Evolutionary conservation across 495 filamentous ascomycete genomes (phyloP), one percentile per base, ranked within the genome.

Genomic region (Tetracladium marchalianum): DNA sequence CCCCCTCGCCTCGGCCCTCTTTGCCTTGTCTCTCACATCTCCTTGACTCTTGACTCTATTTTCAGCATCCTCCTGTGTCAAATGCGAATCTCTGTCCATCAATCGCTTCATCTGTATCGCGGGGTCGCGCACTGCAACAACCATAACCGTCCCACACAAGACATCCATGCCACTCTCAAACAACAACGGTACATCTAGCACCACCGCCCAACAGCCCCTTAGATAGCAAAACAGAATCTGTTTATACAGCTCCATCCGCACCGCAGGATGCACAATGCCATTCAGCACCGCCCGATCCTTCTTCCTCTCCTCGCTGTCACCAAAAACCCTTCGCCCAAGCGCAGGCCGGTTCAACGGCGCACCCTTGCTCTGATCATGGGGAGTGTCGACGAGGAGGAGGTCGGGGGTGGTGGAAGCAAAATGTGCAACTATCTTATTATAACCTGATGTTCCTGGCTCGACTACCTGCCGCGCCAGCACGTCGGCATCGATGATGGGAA

Each of bases 401-500:
- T 93, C 90, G 0, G 92, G 89, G 0, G 89, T 95, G 19, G 69
- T 81, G 18, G 85, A 72, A 1, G 67, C 71, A 62, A 98, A 97
- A 66, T 94, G 69, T 9, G 66, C 62, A 32, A 95, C 73, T 57
- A 96, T 93, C 12, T 77, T 74, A 33, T 73, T 71, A 76, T 95
- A 93, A 18, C 56, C 52, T 35, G 73, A 51, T 4, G 86, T 93
- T 42, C 90, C 90, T 1, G 92, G 92, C 61, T 87, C 83, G 64
- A 97, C 89, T 49, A 95, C 92, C 54, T 86, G 69, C 54, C 88
- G 87, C 44, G 92, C 88, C 54, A 97, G 70, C 22, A 90, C 62
- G 73, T 98, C 93, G 55, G 92, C 88, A 67, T 98, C 92, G 72
- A 98, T 85, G 59, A 97, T 77, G 60, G 92, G 90, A 60, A 97